Evolutionary conservation across 768 basidiomycete genomes (phyloP), one percentile per base, ranked within the genome.

Genomic region (Favolaschia claudopus): DNA sequence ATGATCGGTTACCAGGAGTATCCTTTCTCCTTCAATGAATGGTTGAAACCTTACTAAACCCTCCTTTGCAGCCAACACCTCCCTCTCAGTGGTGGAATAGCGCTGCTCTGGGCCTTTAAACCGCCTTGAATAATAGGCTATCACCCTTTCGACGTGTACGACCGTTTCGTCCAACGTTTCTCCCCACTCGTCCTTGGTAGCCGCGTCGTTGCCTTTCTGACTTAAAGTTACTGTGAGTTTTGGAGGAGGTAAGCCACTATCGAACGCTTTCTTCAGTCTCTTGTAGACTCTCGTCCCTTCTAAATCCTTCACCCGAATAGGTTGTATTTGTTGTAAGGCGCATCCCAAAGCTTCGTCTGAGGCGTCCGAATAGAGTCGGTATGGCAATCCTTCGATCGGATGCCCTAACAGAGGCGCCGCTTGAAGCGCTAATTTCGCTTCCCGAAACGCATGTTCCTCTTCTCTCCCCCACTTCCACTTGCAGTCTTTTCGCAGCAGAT

Each of bases 1-100:
- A 22, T 62, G 56, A 19, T 63, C 58, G 0, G 62, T 60, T 2
- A 59, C 36, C 17, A 59, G 15, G 4, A 62, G 22, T 2, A 72
- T 53, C n/a, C 45, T 25, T 58, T 71, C 69, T 12, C 72, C 74
- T 69, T 74, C 70, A 14, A 74, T 67, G 62, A 60, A 71, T 0
- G 72, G 61, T 33, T 71, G 68, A 33, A 74, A 74, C 31, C 65
- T 59, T 7, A 74, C 56, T 12, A 74, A 44, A 0, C 63, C 67
- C 56, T 74, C 72, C 38, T 74, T 72, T 0, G 62, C 51, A 0
- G 64, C 70, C 33, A 74, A 44, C 0, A 70, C 72, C 46, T 74
- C 70, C 27, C 67, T 1, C 58, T 74, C 73, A 0, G 72, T 74
- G 0, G 66, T 43, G 0, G 73, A 70, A 34, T 74, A 74, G 14